These are phyloP conservation scores for Adenanthera pavonina DNA, from an alignment of 306 rosid genomes.

Conservation along the genomic window DNA sequence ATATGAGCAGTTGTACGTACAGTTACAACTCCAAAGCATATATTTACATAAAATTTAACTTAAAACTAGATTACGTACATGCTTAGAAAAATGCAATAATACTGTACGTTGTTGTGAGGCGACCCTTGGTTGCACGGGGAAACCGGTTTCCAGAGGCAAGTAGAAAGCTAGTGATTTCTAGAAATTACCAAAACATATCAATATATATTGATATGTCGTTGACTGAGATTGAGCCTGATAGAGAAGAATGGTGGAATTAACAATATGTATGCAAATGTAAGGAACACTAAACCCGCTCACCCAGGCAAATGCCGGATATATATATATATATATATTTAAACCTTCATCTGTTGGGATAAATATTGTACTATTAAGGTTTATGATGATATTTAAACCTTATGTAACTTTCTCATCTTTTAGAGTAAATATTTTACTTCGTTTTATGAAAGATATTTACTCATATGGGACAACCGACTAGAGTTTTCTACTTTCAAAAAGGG, in stretches of 20 bases:
- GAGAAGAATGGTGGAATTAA: not conserved
- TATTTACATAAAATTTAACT: not conserved
- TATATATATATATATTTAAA: not conserved
- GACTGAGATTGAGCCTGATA: not conserved
- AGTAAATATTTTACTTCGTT: too few species aligned
- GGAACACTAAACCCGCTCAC: constrained; percentile 38
- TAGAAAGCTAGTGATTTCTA: not conserved
- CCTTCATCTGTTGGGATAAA: not conserved
- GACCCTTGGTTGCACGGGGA: not conserved
- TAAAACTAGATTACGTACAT: not conserved
- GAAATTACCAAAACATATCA: not conserved
- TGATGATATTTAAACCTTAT: too few species aligned
- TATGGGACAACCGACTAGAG: too few species aligned
- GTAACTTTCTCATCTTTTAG: too few species aligned
- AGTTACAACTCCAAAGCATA: not conserved
- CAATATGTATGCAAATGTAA: not conserved
- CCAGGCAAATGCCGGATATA: constrained; percentile 28
- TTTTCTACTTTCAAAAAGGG: too few species aligned
- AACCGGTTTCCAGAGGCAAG: not conserved
- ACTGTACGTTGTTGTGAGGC: too few species aligned
- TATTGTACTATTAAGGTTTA: too few species aligned
- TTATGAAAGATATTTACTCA: too few species aligned
- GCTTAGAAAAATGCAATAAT: not conserved
- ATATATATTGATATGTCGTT: not conserved
- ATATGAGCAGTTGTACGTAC: not conserved